Conservation (phyloP, 768 basidiomycete genomes). For the Tulasnella sp. region DNA sequence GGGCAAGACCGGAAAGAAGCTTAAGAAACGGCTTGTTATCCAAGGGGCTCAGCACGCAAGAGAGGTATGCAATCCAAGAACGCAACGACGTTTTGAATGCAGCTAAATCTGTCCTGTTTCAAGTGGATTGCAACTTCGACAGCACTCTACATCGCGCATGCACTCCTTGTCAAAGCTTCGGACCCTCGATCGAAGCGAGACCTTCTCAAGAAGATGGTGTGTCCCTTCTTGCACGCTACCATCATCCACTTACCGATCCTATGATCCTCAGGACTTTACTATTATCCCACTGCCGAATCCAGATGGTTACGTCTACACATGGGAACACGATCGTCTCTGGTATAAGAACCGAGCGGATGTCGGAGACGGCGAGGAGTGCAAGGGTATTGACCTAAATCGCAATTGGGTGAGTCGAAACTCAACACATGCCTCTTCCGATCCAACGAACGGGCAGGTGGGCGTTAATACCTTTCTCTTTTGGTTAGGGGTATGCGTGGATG, state of each 20-base stretch:
- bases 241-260: conserved; percentile 1
- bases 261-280: conserved; percentile 43
- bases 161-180: conserved; percentile 43
- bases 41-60: conserved; percentile 66
- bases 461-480: no score
- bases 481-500: conserved; percentile 61
- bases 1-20: conserved; percentile 20
- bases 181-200: conserved; percentile 37
- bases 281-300: conserved; percentile 60
- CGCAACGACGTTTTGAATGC: no score
- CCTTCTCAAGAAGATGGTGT: conserved; percentile 46
- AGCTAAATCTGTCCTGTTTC: no score
- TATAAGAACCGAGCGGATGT: conserved; percentile 54
- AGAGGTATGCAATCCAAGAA: conserved; percentile 45
- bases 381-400: conserved; percentile 71
- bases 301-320: conserved; percentile 66
- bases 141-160: conserved; percentile 61
- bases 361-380: conserved; percentile 35
- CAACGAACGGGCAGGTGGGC: not conserved
- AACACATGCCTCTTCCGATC: not conserved
- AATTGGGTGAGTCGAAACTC: conserved; percentile 42
- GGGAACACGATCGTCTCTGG: conserved; percentile 61
- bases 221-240: conserved; percentile 15
- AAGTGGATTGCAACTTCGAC: conserved; percentile 81
- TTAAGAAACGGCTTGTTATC: conserved; percentile 51